Conservation (phyloP, 2,329 filamentous ascomycete species). For the Phaeosphaeria sp. region DNA sequence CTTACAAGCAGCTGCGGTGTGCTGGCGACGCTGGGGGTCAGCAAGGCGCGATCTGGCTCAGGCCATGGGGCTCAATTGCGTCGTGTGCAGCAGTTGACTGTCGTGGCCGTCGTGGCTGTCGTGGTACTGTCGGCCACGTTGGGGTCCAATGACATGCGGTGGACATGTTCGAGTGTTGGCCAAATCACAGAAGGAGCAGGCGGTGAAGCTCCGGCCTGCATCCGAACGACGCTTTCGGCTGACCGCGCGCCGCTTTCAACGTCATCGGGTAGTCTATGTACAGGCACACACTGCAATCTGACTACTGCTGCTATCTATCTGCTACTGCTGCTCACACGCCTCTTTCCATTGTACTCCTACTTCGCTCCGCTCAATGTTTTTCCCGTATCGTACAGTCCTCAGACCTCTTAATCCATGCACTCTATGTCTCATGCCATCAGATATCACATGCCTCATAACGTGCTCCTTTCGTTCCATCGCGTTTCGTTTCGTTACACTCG, state of each 20-base stretch:
- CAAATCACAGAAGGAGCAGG: constrained; percentile 24
- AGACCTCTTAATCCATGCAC: not conserved
- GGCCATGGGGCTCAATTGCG: constrained; percentile 42
- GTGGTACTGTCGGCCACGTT: constrained; percentile 32
- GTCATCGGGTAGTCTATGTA: no score
- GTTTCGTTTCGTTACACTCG: no score
- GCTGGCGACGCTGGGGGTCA: constrained; percentile 14
- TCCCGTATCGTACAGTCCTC: no score
- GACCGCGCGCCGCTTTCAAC: constrained; percentile 29
- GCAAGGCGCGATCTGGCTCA: constrained; percentile 11
- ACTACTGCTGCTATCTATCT: no score
- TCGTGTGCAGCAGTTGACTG: constrained; percentile 20
- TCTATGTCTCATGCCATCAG: not conserved
- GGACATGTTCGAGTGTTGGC: constrained; percentile 5
- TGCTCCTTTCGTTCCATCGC: not conserved
- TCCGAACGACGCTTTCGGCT: constrained; percentile 29
- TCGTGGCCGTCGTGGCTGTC: no score
- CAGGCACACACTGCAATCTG: no score
- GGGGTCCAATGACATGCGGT: constrained; percentile 40
- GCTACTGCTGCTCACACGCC: not conserved
- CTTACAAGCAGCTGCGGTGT: not conserved
- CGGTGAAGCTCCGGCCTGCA: constrained; percentile 30
- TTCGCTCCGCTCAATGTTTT: not conserved
- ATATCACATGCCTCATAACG: not conserved
- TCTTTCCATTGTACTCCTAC: not conserved